Percentiles rank a stretch among this genome's conserved stretches.
Conservation (phyloP, 305 asterid genomes). For the Solanum hybrid region DNA sequence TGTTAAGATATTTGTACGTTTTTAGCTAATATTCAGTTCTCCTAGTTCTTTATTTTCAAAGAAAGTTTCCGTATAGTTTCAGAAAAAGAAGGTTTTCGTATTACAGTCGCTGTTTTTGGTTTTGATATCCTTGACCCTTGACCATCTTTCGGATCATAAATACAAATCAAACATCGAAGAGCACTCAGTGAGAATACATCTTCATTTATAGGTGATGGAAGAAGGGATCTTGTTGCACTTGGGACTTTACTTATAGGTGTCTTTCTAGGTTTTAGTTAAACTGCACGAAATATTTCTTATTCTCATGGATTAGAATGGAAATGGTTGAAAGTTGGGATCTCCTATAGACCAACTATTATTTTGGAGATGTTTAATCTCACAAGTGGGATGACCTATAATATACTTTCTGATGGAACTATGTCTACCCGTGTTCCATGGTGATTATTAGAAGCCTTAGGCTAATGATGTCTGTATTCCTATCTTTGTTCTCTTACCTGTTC, state of each 20-base stretch:
- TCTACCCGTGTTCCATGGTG: neutral
- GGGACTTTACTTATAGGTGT: neutral
- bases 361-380: neutral
- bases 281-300: neutral
- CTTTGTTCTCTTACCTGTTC: neutral
- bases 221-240: neutral
- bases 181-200: neutral
- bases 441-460: neutral
- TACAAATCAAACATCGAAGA: neutral
- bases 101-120: neutral
- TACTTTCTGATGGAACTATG: neutral
- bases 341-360: neutral
- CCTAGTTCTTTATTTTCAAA: neutral
- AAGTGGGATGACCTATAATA: neutral
- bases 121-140: neutral
- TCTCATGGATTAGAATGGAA: neutral
- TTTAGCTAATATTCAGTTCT: neutral
- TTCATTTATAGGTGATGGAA: neutral
- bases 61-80: neutral
- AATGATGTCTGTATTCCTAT: neutral
- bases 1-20: neutral
- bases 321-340: neutral
- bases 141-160: neutral
- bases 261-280: neutral
- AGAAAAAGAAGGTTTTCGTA: neutral